Evolutionary conservation across 768 basidiomycete genomes (phyloP).

Genomic region (Lactifluus rugatus): DNA sequence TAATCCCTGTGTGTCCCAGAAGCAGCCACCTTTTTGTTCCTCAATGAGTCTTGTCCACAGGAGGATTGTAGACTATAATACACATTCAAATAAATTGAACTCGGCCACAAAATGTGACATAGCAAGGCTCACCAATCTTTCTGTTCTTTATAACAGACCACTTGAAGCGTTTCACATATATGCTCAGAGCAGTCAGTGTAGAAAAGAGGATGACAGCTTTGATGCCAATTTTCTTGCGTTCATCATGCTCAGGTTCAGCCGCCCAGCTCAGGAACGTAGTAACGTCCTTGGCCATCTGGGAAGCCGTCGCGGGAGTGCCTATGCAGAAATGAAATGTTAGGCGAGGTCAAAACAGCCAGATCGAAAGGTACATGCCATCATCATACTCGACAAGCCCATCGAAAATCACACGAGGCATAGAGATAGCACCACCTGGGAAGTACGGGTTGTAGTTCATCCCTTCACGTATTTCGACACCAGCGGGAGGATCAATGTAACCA

Average conservation of each 20-base stretch:
- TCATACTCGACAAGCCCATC: slow-evolving; percentile 96
- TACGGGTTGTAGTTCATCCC: slow-evolving; percentile 99
- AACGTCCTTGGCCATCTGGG: slow-evolving; percentile 99
- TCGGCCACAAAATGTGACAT: not conserved
- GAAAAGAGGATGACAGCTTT: slow-evolving; percentile 95
- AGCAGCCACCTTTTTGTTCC: slow-evolving; percentile 1
- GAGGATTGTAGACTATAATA: slow-evolving; percentile 50
- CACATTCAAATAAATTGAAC: slow-evolving; percentile 3
- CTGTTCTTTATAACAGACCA: slow-evolving; percentile 88
- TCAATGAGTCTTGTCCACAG: slow-evolving; percentile 38
- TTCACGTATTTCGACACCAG: slow-evolving; percentile 88
- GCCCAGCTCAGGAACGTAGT: slow-evolving; percentile 94
- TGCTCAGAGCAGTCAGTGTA: slow-evolving; percentile 61
- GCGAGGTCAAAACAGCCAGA: not conserved
- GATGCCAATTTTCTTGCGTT: slow-evolving; percentile 93
- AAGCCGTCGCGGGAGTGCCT: slow-evolving; percentile 94
- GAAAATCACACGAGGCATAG: slow-evolving; percentile 95
- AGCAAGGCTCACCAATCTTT: slow-evolving; percentile 62
- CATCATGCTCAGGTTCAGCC: slow-evolving; percentile 95
- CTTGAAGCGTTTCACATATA: slow-evolving; percentile 95
- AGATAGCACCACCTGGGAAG: slow-evolving; percentile 98
- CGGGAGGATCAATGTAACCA: slow-evolving; percentile 93
- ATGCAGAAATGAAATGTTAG: not conserved
- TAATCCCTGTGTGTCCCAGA: slow-evolving; percentile 6
- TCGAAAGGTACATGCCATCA: slow-evolving; percentile 52